These are phyloP conservation scores for Melastoma malabathricum DNA, from an alignment of 345 rosid genomes.

Conservation along the genomic window DNA sequence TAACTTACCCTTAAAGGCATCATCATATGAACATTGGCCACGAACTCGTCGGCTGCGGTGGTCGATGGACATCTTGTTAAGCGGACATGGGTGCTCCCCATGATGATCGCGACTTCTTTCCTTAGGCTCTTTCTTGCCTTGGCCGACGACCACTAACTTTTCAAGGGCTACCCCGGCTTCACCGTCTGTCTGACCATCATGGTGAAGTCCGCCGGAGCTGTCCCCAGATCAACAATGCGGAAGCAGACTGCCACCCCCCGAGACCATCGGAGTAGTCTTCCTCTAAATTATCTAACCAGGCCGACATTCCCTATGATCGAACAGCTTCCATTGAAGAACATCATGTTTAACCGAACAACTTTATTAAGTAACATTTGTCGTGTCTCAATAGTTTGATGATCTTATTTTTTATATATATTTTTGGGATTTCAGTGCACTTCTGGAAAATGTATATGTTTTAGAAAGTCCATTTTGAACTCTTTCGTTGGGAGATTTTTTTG, in stretches of 20 bases:
- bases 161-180: conserved; percentile 22
- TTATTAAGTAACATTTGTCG: no score
- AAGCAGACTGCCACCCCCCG: conserved; percentile 18
- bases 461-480: no score
- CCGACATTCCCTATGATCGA: no score
- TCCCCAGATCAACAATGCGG: conserved; percentile 19
- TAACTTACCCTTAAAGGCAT: no score
- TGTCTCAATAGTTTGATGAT: no score
- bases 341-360: no score
- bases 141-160: conserved; percentile 27
- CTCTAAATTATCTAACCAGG: conserved; percentile 20
- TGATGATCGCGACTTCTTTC: conserved; percentile 35
- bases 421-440: no score
- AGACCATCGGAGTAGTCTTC: conserved; percentile 18
- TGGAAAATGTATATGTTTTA: no score
- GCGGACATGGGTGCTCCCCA: conserved; percentile 33
- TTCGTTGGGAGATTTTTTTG: no score
- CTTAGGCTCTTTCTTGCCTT: conserved; percentile 33
- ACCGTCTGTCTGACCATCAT: conserved; percentile 25
- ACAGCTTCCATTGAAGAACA: no score
- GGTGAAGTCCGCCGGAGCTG: conserved; percentile 24
- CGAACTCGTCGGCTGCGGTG: conserved; percentile 42
- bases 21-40: conserved; percentile 36
- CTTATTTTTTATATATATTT: no score
- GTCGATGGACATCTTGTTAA: conserved; percentile 29